These are phyloP conservation scores for Huntiella abstrusa DNA, from an alignment of 2,329 filamentous ascomycete genomes.

Conservation along the genomic window DNA sequence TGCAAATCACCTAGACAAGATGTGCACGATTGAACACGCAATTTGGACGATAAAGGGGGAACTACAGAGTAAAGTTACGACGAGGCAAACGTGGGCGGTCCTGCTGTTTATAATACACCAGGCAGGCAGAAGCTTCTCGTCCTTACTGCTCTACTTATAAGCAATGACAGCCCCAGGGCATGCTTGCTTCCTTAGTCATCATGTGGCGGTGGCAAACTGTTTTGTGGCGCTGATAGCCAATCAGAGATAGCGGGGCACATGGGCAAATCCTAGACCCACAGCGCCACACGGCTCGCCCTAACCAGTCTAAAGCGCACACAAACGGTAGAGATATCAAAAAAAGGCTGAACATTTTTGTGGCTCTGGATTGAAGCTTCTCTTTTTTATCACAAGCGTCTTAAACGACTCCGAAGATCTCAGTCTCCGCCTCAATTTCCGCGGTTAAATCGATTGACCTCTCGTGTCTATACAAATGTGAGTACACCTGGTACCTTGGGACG, in stretches of 20 bases:
- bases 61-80: slow-evolving; percentile 1
- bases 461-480: slow-evolving; percentile 42
- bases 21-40: no score
- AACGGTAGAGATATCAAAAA: slow-evolving; percentile 8
- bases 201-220: not conserved
- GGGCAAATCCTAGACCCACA: slow-evolving; percentile 2
- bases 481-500: not conserved
- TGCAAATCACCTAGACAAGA: not conserved
- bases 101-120: slow-evolving; percentile 2
- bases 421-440: slow-evolving; percentile 81
- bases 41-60: not conserved
- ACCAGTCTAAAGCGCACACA: slow-evolving; percentile 8
- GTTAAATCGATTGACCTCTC: slow-evolving; percentile 99
- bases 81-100: not conserved
- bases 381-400: slow-evolving; percentile 9
- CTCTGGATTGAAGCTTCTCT: slow-evolving; percentile 1
- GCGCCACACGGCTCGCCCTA: slow-evolving; percentile 8
- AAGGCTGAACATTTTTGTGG: slow-evolving; percentile 10
- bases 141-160: not conserved
- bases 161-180: slow-evolving; percentile 1
- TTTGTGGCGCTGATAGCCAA: not conserved
- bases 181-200: not conserved
- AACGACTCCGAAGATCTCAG: slow-evolving; percentile 62
- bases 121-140: slow-evolving; percentile 9
- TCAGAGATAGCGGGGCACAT: not conserved